Base-by-base conservation (phyloP, 1,284 basidiomycete genomes). In the Pseudozyma hubeiensis region DNA sequence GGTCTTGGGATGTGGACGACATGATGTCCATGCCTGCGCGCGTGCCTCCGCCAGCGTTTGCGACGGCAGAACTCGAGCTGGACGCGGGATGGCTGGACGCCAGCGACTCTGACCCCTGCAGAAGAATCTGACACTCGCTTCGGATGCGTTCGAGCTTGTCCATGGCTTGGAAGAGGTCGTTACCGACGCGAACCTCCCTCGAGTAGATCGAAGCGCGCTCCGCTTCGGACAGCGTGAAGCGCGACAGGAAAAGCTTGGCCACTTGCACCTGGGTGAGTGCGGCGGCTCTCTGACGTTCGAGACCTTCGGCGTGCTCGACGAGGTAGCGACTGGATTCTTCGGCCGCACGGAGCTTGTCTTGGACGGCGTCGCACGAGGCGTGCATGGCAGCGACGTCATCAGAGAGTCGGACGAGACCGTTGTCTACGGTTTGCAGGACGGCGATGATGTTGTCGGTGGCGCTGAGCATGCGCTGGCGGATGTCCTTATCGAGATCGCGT, bases 71-170 rank as follows among this genome's bases (percentile, higher is more conserved):
- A 1, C 47, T n/a, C 94, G 50, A 44, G 43, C 17, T 86, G 86
- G 76, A 92, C 90, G 1, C 93, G 90, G 79, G 91, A 91, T 51
- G 35, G 2, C 35, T 66, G 88, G 37, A 90, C 88, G 65, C 10
- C 4, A 29, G 91, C 89, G 78, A 72, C 78, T 95, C 94, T 1
- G 70, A 68, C 3, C 93, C 93, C n/a, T 90, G 88, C 88, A 98
- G 90, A 7, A 98, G 88, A 2, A 94, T 89, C 39, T 90, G 87
- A 81, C 94, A 96, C 81, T 97, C 93, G 31, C 87, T 87, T 34
- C 94, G 88, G 64, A 98, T 96, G 49, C 86, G 86, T 74, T 92
- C 90, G 0, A 93, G 90, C 81, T 92, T 92, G 85, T 94, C 92
- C 89, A 98, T 93, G 0, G 92, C 91, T 2, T 87, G 86, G 82